Evolutionary conservation across 495 filamentous ascomycete genomes (phyloP).

Genomic region (Penicillium diatomitis): DNA sequence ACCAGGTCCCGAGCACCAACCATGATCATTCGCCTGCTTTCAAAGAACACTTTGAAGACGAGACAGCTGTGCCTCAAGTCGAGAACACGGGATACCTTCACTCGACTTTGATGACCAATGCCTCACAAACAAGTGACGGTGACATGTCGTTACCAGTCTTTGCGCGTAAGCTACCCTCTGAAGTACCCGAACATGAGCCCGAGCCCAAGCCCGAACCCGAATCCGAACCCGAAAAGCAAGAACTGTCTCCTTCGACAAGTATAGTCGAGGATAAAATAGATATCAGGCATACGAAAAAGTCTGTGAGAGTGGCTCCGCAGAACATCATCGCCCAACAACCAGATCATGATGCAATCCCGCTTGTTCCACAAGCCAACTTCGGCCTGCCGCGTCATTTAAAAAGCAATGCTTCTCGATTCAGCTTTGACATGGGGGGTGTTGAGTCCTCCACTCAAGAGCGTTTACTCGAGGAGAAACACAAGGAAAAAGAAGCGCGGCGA

Average conservation of each 20-base stretch:
- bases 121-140: conserved; percentile 17
- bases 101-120: conserved; percentile 34
- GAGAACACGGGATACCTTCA: conserved; percentile 43
- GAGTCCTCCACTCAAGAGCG: conserved; percentile 73
- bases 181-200: conserved; percentile 19
- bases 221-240: too few relatives aligned
- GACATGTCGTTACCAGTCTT: conserved; percentile 40
- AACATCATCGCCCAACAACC: conserved; percentile 1
- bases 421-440: conserved; percentile 77
- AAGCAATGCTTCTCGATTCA: conserved; percentile 81
- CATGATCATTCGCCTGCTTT: conserved; percentile 53
- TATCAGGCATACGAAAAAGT: too few relatives aligned
- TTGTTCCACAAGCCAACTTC: conserved; percentile 31
- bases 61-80: conserved; percentile 38
- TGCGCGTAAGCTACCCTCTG: conserved; percentile 41
- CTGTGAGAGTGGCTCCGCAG: too few relatives aligned
- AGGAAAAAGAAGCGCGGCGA: conserved; percentile 52
- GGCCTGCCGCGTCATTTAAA: conserved; percentile 64
- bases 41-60: conserved; percentile 60
- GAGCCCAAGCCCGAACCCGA: background rate
- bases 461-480: conserved; percentile 76
- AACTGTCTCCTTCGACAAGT: too few relatives aligned
- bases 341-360: conserved; percentile 30
- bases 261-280: too few relatives aligned
- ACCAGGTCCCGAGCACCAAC: conserved; percentile 26